Conservation (phyloP, 1,284 basidiomycete species). For the Sparassis latifolia region DNA sequence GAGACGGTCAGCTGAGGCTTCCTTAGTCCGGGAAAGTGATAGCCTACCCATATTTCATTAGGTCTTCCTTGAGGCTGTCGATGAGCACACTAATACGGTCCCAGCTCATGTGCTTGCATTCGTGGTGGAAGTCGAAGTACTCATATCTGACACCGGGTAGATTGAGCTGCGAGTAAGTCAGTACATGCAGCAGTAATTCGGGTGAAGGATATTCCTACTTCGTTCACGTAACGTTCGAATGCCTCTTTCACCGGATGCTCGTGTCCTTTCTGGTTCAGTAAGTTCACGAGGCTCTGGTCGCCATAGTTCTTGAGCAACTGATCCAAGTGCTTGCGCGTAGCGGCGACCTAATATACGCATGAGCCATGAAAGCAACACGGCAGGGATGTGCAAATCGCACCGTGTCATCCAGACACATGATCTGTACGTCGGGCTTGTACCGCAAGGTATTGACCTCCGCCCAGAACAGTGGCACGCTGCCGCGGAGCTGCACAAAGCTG, state of each 20-base stretch:
- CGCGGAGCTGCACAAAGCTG: constrained; percentile 91
- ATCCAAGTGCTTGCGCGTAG: constrained; percentile 71
- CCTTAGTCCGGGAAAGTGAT: neutral
- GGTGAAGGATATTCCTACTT: constrained; percentile 32
- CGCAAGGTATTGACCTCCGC: constrained; percentile 94
- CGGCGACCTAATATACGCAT: constrained; percentile 46
- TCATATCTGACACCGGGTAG: constrained; percentile 76
- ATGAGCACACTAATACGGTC: constrained; percentile 86
- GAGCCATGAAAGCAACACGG: constrained; percentile 3
- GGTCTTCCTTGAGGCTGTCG: constrained; percentile 69
- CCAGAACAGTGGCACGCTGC: constrained; percentile 95
- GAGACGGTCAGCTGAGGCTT: neutral
- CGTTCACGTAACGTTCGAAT: constrained; percentile 76
- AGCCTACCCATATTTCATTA: constrained; percentile 67
- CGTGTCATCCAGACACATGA: constrained; percentile 89
- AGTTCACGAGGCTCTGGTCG: constrained; percentile 78
- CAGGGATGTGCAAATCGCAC: constrained; percentile 34
- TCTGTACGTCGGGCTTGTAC: constrained; percentile 95
- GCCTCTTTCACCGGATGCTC: constrained; percentile 96
- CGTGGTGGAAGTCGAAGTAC: constrained; percentile 98
- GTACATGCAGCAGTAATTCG: neutral
- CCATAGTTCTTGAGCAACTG: constrained; percentile 78
- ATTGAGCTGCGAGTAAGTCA: constrained; percentile 38
- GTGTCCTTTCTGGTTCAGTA: constrained; percentile 94
- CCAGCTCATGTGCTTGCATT: constrained; percentile 95